Base-by-base conservation (phyloP, 2,329 filamentous ascomycete genomes). In the Exophiala bonariae region DNA sequence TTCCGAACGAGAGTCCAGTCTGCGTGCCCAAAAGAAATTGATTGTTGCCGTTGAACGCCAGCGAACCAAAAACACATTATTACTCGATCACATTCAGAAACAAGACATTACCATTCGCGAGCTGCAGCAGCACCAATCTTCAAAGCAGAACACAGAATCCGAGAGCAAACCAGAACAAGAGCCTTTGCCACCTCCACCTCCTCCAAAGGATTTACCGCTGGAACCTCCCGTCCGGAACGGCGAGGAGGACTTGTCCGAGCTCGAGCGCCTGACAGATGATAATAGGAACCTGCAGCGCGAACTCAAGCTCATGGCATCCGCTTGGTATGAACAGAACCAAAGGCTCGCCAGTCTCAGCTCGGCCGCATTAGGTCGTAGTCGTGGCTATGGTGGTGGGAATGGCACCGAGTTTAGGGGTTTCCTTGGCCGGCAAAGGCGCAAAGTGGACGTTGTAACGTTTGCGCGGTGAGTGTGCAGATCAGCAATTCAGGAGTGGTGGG, bases 251-350 rank as follows among this genome's bases (percentile, higher is more conserved):
- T 47, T 50, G 31, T 43, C 45, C 26, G 50, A 55, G 30, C 33
- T 55, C 14, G 55, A 59, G 16, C 43, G 37, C 23, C 53, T 54
- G 18, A 44, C 26, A 10, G 44, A 31, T 19, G 43, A 54, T 33
- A 59, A 57, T 31, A 49, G 33, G 4, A 55, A 56, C 30, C 50
- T 61, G 10, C 50, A 53, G 20, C 68, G 70, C 26, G 72, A 75
- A 54, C 64, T 75, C 20, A 61, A 62, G 32, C 66, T 75, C 33
- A 68, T 75, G 43, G 68, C 66, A 46, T 73, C 71, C 5, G 71
- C 72, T 8, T 75, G 72, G 72, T 73, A 71, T 51, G 67, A 74
- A 41, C 64, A 74, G 36, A 70, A 73, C 45, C 66, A 67, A 43
- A 67, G 71, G 17, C 61, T 73, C 44, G 70, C 72, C 41, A 72